These are phyloP conservation scores for Lizonia empirigonia DNA, from an alignment of 2,329 filamentous ascomycete genomes.

Conservation along the genomic window DNA sequence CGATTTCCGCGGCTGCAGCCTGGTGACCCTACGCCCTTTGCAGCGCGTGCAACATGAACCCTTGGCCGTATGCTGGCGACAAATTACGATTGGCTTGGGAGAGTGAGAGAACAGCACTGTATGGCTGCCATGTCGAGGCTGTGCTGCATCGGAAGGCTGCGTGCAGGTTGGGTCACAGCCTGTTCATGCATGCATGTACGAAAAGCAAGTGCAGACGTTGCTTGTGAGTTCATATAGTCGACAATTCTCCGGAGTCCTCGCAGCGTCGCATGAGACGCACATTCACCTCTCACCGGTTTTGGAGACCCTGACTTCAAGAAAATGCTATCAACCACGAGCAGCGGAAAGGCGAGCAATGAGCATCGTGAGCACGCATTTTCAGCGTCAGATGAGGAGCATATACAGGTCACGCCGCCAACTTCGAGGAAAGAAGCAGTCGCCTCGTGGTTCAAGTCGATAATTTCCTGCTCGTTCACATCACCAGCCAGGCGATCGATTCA, in stretches of 20 bases:
- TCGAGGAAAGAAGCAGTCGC: not conserved
- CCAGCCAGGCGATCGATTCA: not conserved
- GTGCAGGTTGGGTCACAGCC: slow-evolving; percentile 1
- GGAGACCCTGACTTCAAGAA: not conserved
- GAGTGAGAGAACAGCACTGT: not conserved
- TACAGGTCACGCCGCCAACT: no score
- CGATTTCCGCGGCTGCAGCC: not conserved
- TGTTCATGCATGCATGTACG: not conserved
- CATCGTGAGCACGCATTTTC: not conserved
- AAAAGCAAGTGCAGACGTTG: not conserved
- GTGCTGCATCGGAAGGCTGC: slow-evolving; percentile 5
- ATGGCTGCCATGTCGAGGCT: not conserved
- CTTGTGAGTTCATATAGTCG: not conserved
- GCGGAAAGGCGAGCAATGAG: not conserved
- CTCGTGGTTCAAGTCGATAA: not conserved
- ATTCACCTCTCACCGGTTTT: not conserved
- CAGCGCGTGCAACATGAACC: slow-evolving; percentile 1
- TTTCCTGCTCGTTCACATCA: not conserved
- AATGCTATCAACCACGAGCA: not conserved
- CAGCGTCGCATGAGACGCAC: not conserved
- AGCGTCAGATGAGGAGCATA: not conserved
- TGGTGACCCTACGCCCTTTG: slow-evolving; percentile 1
- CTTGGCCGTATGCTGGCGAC: not conserved
- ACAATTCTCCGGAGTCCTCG: not conserved
- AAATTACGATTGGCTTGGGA: not conserved